Evolutionary conservation across 805 yeast genomes (phyloP).

Genomic region (Sugiyamaella lignohabitans): DNA sequence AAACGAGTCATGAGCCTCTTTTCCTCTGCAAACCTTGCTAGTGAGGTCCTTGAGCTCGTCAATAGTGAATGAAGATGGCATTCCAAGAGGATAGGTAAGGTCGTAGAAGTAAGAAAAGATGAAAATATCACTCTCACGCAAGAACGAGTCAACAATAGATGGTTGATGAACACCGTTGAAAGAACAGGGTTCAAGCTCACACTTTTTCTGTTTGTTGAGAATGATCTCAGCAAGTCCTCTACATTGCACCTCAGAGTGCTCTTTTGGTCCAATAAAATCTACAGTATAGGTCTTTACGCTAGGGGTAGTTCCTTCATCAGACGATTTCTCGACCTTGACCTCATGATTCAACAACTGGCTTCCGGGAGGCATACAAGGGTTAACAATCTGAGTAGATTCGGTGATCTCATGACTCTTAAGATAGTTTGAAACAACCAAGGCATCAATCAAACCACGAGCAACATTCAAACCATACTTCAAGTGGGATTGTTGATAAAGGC

Average conservation of each 20-base stretch:
- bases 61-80: conserved; percentile 85
- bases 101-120: conserved; percentile 95
- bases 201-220: conserved; percentile 74
- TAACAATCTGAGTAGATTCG: conserved; percentile 39
- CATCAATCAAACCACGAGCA: conserved; percentile 79
- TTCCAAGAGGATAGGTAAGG: conserved; percentile 86
- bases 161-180: conserved; percentile 98
- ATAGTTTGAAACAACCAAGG: conserved; percentile 48
- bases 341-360: conserved; percentile 49
- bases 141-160: conserved; percentile 71
- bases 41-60: conserved; percentile 80
- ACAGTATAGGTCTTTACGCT: conserved; percentile 37
- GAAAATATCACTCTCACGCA: conserved; percentile 66
- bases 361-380: conserved; percentile 89
- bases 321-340: conserved; percentile 48
- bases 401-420: conserved; percentile 25
- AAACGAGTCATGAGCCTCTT: conserved; percentile 64
- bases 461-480: conserved; percentile 93
- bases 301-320: conserved; percentile 9
- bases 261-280: conserved; percentile 57
- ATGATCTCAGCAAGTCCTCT: conserved; percentile 74
- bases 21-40: conserved; percentile 78
- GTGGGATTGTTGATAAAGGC: conserved; percentile 88
- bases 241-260: conserved; percentile 76
- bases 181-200: conserved; percentile 77